Evolutionary conservation across 2,329 filamentous ascomycete species (phyloP).

Genomic region (Cladosporium sp.): DNA sequence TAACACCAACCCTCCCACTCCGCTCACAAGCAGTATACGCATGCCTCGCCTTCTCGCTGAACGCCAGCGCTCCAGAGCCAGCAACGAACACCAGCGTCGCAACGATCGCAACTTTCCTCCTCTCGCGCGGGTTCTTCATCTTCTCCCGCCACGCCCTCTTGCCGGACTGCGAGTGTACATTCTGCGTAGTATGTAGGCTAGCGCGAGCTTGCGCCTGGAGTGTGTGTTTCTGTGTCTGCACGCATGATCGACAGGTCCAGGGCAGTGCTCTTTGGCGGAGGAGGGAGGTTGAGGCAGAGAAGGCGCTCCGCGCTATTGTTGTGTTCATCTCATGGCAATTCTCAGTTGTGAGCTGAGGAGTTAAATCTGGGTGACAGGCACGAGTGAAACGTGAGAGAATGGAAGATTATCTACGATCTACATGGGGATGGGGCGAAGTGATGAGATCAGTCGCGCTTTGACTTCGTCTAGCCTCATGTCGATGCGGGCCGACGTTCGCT

Average conservation of each 20-base stretch:
- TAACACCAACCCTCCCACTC: slow-evolving; percentile 73
- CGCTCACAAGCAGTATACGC: slow-evolving; percentile 73
- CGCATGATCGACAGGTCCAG: slow-evolving; percentile 15
- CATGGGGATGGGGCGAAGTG: slow-evolving; percentile 2
- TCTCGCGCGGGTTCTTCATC: slow-evolving; percentile 25
- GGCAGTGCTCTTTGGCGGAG: slow-evolving; percentile 7
- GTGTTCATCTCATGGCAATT: slow-evolving; percentile 18
- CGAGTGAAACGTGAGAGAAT: background rate
- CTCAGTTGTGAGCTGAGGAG: background rate
- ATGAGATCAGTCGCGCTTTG: slow-evolving; percentile 18
- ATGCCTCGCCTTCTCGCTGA: slow-evolving; percentile 70
- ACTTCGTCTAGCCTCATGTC: slow-evolving; percentile 7
- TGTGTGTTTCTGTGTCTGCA: slow-evolving; percentile 16
- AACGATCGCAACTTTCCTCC: slow-evolving; percentile 34
- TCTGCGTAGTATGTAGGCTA: slow-evolving; percentile 23
- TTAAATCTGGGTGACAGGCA: background rate
- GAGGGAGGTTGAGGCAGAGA: slow-evolving; percentile 12
- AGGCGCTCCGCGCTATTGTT: slow-evolving; percentile 15
- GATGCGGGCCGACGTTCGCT: slow-evolving; percentile 7
- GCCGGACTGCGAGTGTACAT: slow-evolving; percentile 26
- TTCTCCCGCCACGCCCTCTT: slow-evolving; percentile 33
- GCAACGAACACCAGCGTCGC: slow-evolving; percentile 34
- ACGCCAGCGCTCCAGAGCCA: slow-evolving; percentile 46
- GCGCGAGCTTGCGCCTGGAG: slow-evolving; percentile 9
- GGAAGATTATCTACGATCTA: background rate